Conservation (phyloP, 1,284 basidiomycete species). For the Ceratobasidium sp. region DNA sequence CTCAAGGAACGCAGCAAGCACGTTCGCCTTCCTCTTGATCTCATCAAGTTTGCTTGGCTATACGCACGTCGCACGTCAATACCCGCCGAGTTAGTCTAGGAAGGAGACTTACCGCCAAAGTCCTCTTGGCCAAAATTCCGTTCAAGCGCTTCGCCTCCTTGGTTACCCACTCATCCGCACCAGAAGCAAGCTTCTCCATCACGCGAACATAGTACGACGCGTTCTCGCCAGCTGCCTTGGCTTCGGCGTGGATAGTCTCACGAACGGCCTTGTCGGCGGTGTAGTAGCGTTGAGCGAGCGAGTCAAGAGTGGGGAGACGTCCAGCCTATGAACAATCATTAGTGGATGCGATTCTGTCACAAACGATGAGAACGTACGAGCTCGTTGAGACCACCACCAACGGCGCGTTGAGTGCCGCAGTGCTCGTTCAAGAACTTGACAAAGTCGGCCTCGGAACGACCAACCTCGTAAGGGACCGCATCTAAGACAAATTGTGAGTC, state of each 20-base stretch:
- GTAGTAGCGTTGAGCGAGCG: slow-evolving; percentile 80
- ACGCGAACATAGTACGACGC: slow-evolving; percentile 79
- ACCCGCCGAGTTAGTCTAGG: background rate
- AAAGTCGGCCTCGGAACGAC: slow-evolving; percentile 71
- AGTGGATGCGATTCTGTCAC: background rate
- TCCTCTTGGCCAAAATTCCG: slow-evolving; percentile 14
- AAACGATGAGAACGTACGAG: slow-evolving; percentile 54
- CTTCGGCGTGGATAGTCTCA: slow-evolving; percentile 69
- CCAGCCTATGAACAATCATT: slow-evolving; percentile 65
- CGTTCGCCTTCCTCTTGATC: slow-evolving; percentile 90
- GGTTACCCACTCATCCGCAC: slow-evolving; percentile 77
- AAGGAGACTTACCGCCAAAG: slow-evolving; percentile 1
- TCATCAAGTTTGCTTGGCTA: slow-evolving; percentile 85
- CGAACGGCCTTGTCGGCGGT: slow-evolving; percentile 62
- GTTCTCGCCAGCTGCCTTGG: slow-evolving; percentile 47
- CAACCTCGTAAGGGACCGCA: slow-evolving; percentile 71
- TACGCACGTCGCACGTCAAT: slow-evolving; percentile 44
- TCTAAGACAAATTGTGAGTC: slow-evolving; percentile 50
- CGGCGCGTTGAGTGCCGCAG: slow-evolving; percentile 83
- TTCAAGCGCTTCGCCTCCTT: slow-evolving; percentile 77
- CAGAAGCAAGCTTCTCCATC: slow-evolving; percentile 85
- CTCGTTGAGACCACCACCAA: slow-evolving; percentile 81
- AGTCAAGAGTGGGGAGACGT: slow-evolving; percentile 78
- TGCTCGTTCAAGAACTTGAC: slow-evolving; percentile 82
- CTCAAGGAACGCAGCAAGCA: slow-evolving; percentile 75